Conservation (phyloP, 1,284 basidiomycete species). For the Marasmius tenuissimus region DNA sequence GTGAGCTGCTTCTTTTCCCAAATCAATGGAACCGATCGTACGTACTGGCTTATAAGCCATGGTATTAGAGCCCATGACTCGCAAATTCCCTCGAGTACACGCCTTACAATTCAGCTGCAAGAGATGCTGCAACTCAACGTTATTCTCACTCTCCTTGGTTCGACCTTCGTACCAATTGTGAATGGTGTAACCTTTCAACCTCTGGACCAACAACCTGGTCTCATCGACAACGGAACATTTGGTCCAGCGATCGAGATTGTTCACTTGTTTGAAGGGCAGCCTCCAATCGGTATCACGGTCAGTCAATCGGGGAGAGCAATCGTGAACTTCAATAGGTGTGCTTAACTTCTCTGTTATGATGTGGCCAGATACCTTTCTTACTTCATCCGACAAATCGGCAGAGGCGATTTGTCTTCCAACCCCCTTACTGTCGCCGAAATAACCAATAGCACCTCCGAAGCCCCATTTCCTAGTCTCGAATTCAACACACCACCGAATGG, state of each 20-base stretch:
- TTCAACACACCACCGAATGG: constrained; percentile 19
- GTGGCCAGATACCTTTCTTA: background rate
- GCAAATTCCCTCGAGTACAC: no score
- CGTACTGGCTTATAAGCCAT: no score
- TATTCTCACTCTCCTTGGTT: no score
- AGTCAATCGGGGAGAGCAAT: constrained; percentile 17
- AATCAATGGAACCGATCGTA: no score
- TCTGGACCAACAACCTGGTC: constrained; percentile 13
- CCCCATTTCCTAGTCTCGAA: constrained; percentile 14
- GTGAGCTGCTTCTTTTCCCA: no score
- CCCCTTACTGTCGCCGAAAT: constrained; percentile 18
- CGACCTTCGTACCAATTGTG: background rate
- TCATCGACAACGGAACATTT: constrained; percentile 20
- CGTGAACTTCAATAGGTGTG: constrained; percentile 18
- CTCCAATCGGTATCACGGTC: constrained; percentile 19
- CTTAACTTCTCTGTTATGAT: background rate
- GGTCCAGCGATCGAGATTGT: constrained; percentile 19
- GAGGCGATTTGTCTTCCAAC: constrained; percentile 12
- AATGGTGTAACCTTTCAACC: background rate
- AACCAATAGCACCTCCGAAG: constrained; percentile 11
- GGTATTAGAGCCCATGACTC: no score
- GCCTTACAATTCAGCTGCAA: no score
- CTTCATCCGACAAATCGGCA: background rate
- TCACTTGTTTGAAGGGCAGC: constrained; percentile 14
- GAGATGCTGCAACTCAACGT: no score